These are phyloP conservation scores for Penicillium paxilli DNA, from an alignment of 495 filamentous ascomycete genomes.

Conservation along the genomic window DNA sequence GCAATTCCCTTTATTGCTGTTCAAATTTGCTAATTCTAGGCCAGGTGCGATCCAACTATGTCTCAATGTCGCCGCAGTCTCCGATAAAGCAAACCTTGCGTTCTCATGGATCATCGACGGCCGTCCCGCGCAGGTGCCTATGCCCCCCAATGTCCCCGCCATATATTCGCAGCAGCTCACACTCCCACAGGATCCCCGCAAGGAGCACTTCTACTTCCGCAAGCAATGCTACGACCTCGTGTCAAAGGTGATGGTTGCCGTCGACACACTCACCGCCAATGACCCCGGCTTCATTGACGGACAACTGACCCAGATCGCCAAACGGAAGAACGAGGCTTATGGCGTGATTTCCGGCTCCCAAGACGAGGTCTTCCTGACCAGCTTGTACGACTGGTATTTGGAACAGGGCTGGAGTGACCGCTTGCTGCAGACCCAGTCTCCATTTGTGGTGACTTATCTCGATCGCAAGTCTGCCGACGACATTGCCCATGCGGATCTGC, in stretches of 20 bases:
- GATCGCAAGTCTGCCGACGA: conserved; percentile 66
- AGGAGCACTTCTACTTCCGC: conserved; percentile 64
- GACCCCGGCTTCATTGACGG: conserved; percentile 77
- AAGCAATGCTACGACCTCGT: conserved; percentile 82
- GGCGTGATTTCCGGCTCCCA: conserved; percentile 77
- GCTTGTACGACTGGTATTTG: conserved; percentile 97
- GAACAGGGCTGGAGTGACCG: conserved; percentile 77
- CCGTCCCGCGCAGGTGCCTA: conserved; percentile 48
- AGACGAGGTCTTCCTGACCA: conserved; percentile 91
- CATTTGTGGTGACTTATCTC: conserved; percentile 85
- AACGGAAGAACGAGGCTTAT: conserved; percentile 83
- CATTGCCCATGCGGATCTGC: conserved; percentile 79
- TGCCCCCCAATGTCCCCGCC: background rate
- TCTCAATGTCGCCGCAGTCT: conserved; percentile 74
- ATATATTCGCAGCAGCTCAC: conserved; percentile 13
- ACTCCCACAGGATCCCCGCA: conserved; percentile 60
- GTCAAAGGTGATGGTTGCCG: conserved; percentile 69
- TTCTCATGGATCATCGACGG: conserved; percentile 73
- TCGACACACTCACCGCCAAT: conserved; percentile 66
- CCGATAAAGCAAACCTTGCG: conserved; percentile 81
- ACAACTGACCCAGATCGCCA: conserved; percentile 68
- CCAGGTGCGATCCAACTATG: conserved; percentile 86
- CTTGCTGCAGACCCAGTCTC: conserved; percentile 77
- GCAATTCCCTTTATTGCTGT: background rate
- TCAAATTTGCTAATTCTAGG: conserved; percentile 6